phyloP scores from a whole-genome alignment of 495 filamentous ascomycete species.

The Daldinia decipiens region DNA sequence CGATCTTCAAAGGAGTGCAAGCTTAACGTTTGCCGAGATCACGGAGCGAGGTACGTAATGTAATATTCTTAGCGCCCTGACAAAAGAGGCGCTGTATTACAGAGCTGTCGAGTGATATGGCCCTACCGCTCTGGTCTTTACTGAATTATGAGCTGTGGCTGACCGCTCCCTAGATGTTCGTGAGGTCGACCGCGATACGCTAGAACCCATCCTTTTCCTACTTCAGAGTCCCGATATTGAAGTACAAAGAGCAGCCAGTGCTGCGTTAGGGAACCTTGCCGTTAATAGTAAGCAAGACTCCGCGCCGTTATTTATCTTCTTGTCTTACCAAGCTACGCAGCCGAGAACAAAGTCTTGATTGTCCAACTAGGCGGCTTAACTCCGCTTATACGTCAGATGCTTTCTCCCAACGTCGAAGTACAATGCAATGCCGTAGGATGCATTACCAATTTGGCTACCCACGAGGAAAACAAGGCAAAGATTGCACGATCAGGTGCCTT shows the following conservation, averaged over 20 bases:
- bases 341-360: constrained; percentile 96
- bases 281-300: constrained; percentile 81
- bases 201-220: constrained; percentile 94
- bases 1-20: constrained; percentile 95
- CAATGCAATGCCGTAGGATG: constrained; percentile 99
- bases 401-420: constrained; percentile 97
- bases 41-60: constrained; percentile 87
- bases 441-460: constrained; percentile 97
- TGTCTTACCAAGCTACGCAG: constrained; percentile 61
- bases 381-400: constrained; percentile 97
- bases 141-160: constrained; percentile 25
- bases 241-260: constrained; percentile 95
- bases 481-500: constrained; percentile 95
- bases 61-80: constrained; percentile 19
- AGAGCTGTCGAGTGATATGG: background rate
- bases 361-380: constrained; percentile 89
- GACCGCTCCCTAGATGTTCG: constrained; percentile 76
- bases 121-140: background rate
- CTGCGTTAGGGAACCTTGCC: constrained; percentile 93
- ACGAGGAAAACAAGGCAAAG: constrained; percentile 99
- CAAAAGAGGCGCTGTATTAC: background rate
- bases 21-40: constrained; percentile 98
- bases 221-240: constrained; percentile 96
- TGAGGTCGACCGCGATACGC: constrained; percentile 92
- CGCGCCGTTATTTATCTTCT: background rate